These are phyloP conservation scores for Plectosphaerella cucumerina DNA, from an alignment of 2,329 filamentous ascomycete genomes.

Conservation along the genomic window DNA sequence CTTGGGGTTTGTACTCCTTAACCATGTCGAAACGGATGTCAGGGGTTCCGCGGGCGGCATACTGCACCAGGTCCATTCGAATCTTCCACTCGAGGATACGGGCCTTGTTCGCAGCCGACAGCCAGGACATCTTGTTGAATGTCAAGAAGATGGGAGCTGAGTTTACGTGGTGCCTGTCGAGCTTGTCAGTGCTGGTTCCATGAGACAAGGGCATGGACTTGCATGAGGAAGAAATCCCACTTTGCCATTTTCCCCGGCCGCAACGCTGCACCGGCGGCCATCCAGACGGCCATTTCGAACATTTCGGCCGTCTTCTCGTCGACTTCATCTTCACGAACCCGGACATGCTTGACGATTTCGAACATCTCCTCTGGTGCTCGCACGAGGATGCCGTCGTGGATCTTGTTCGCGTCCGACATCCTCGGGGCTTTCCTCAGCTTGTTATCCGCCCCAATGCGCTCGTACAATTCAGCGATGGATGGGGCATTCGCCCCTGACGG, in stretches of 20 bases:
- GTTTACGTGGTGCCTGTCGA: slow-evolving; percentile 69
- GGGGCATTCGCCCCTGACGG: slow-evolving; percentile 22
- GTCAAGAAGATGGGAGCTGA: slow-evolving; percentile 67
- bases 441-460: slow-evolving; percentile 51
- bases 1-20: slow-evolving; percentile 50
- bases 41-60: slow-evolving; percentile 64
- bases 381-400: slow-evolving; percentile 53
- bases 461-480: slow-evolving; percentile 55
- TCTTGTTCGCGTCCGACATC: too few relatives aligned
- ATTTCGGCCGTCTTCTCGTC: slow-evolving; percentile 55
- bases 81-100: slow-evolving; percentile 81
- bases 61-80: slow-evolving; percentile 68
- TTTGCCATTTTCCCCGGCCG: slow-evolving; percentile 61
- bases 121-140: slow-evolving; percentile 58
- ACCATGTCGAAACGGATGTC: slow-evolving; percentile 57
- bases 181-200: not conserved
- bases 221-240: slow-evolving; percentile 75
- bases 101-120: slow-evolving; percentile 55
- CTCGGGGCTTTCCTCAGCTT: slow-evolving; percentile 47
- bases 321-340: slow-evolving; percentile 51
- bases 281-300: slow-evolving; percentile 57
- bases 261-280: slow-evolving; percentile 53
- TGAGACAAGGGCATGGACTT: slow-evolving; percentile 17
- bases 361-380: slow-evolving; percentile 62
- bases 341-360: slow-evolving; percentile 54